Conservation (phyloP, 305 asterid species). For the Striga hermonthica region DNA sequence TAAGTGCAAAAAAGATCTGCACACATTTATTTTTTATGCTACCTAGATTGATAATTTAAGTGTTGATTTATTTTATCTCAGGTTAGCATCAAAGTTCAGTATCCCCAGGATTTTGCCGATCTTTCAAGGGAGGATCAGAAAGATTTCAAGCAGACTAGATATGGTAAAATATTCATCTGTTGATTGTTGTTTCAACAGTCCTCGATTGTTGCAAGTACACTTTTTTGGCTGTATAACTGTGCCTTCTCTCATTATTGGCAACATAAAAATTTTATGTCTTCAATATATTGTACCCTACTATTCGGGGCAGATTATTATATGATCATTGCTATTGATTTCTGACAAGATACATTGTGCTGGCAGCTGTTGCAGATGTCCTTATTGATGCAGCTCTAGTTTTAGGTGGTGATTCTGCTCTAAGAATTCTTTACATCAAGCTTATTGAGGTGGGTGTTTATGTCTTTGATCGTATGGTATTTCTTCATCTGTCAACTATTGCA, state of each 20-base stretch:
- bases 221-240: not conserved
- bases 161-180: constrained; percentile 52
- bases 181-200: constrained; percentile 21
- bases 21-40: constrained; percentile 14
- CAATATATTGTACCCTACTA: constrained; percentile 15
- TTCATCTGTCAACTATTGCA: constrained; percentile 29
- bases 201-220: constrained; percentile 5
- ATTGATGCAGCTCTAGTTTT: constrained; percentile 92
- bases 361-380: constrained; percentile 98
- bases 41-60: constrained; percentile 24
- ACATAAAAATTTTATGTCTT: constrained; percentile 3
- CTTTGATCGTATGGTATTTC: constrained; percentile 30
- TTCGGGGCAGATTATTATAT: constrained; percentile 27
- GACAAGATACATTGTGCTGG: constrained; percentile 38
- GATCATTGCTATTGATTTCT: constrained; percentile 31
- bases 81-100: constrained; percentile 84
- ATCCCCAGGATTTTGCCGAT: constrained; percentile 82
- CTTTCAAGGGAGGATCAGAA: constrained; percentile 93
- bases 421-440: constrained; percentile 85
- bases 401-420: constrained; percentile 89
- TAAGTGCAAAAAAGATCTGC: constrained; percentile 16
- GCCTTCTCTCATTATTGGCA: constrained; percentile 19
- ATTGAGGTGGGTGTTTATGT: constrained; percentile 61
- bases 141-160: constrained; percentile 95
- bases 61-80: constrained; percentile 37